Percentiles rank a stretch among this genome's conserved stretches.
These are phyloP conservation scores for Lunasporangiospora selenospora DNA, from an alignment of 192 early-diverging fungal species.

Conservation along the genomic window DNA sequence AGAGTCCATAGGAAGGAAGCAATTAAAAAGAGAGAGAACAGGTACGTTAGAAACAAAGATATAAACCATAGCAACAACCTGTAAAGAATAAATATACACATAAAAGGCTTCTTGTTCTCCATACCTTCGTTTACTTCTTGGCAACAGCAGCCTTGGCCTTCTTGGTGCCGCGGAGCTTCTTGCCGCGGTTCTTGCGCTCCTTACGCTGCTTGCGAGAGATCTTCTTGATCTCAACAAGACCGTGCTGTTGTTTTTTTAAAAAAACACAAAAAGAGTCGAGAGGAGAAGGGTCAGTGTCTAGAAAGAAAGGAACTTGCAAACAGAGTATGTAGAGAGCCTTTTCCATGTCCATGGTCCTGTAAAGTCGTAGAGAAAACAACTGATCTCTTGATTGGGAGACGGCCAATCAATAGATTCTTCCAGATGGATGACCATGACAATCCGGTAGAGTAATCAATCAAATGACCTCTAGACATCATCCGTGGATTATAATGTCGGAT, in stretches of 20 bases:
- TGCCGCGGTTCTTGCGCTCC: constrained; percentile 98
- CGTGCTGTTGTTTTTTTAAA: constrained; percentile 42
- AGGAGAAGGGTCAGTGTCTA: too few species aligned
- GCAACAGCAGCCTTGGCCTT: constrained; percentile 77
- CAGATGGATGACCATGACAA: too few species aligned
- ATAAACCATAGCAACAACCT: background rate
- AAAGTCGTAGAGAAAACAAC: too few species aligned
- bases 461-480: too few species aligned
- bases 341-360: too few species aligned
- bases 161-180: constrained; percentile 98
- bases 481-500: too few species aligned
- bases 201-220: constrained; percentile 97
- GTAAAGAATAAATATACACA: background rate
- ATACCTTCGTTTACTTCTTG: constrained; percentile 63
- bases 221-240: constrained; percentile 71
- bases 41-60: background rate
- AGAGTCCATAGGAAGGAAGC: background rate
- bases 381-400: too few species aligned
- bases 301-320: too few species aligned
- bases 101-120: background rate
- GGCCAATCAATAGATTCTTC: too few species aligned
- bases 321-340: too few species aligned
- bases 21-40: background rate
- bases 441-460: too few species aligned
- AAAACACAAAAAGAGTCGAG: too few species aligned